A percentile compares a stretch with the other conserved stretches of the same genome.
These are phyloP conservation scores for Vitis hybrid DNA, from an alignment of 177 flowering plant genomes.

Conservation along the genomic window DNA sequence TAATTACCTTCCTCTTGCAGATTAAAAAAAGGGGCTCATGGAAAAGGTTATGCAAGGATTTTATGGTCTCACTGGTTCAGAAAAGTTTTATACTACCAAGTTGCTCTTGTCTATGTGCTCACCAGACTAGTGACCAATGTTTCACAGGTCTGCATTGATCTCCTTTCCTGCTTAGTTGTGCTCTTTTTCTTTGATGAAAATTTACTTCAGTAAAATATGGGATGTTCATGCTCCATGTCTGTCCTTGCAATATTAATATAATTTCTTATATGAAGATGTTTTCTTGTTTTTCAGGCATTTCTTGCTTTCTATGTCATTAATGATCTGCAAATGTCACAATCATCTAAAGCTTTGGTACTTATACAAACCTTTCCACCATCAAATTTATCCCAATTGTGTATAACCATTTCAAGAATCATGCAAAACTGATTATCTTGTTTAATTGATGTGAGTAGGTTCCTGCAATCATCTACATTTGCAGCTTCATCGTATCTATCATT, in stretches of 20 bases:
- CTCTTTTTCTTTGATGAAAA: background rate
- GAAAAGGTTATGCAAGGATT: conserved; percentile 45
- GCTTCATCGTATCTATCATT: conserved; percentile 74
- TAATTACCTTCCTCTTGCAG: conserved; percentile 27
- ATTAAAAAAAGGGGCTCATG: conserved; percentile 39
- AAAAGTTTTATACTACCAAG: conserved; percentile 82
- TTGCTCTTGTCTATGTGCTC: conserved; percentile 79
- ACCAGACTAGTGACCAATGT: conserved; percentile 84
- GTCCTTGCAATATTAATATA: background rate
- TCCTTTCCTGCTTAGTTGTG: background rate
- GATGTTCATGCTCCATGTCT: too few species aligned
- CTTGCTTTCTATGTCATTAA: conserved; percentile 87
- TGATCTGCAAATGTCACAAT: conserved; percentile 82
- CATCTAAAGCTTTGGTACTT: conserved; percentile 91
- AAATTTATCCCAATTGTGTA: background rate
- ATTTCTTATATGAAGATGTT: conserved; percentile 1
- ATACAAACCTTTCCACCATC: conserved; percentile 1
- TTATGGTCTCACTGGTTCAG: conserved; percentile 88
- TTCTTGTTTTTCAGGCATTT: conserved; percentile 56
- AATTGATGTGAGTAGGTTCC: conserved; percentile 58
- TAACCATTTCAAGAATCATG: background rate
- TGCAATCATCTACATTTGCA: conserved; percentile 88
- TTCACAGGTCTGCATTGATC: conserved; percentile 64
- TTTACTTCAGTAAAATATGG: background rate
- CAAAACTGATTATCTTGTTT: conserved; percentile 6